phyloP scores from a whole-genome alignment of 176 grass and related monocot species.

The Cocos nucifera region DNA sequence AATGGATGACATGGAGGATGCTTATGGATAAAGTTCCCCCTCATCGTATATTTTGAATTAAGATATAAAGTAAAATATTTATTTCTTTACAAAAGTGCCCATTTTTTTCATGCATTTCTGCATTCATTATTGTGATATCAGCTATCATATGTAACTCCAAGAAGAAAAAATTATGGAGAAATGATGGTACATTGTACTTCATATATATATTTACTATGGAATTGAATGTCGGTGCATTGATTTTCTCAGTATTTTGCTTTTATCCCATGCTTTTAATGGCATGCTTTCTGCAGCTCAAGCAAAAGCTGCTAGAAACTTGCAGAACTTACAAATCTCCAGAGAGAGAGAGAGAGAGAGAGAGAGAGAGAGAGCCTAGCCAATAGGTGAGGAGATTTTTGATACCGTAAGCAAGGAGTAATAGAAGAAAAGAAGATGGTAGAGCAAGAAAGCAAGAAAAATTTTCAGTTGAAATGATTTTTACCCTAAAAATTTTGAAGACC shows the following conservation, averaged over 20 bases:
- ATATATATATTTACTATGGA: background rate
- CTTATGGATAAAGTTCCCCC: too few relatives aligned
- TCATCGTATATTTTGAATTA: too few relatives aligned
- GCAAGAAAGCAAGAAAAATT: too few relatives aligned
- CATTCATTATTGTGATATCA: slow-evolving; percentile 32
- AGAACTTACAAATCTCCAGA: background rate
- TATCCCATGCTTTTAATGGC: slow-evolving; percentile 28
- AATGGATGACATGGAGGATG: too few relatives aligned
- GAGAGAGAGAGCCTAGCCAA: background rate
- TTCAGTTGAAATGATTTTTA: too few relatives aligned
- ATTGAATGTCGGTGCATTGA: background rate
- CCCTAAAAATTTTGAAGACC: too few relatives aligned
- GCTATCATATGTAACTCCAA: slow-evolving; percentile 11
- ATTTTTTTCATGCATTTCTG: slow-evolving; percentile 7
- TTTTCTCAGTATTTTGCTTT: background rate
- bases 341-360: background rate
- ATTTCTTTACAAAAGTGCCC: background rate
- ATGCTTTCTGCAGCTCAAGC: slow-evolving; percentile 7
- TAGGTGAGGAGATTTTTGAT: too few relatives aligned
- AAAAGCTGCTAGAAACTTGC: slow-evolving; percentile 4
- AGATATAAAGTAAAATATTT: too few relatives aligned
- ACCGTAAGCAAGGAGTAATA: too few relatives aligned
- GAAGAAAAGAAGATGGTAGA: too few relatives aligned
- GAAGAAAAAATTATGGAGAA: slow-evolving; percentile 60
- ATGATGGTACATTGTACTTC: slow-evolving; percentile 63